These are phyloP conservation scores for Pichia sp. DNA, from an alignment of 1,139 yeast species.

Conservation along the genomic window DNA sequence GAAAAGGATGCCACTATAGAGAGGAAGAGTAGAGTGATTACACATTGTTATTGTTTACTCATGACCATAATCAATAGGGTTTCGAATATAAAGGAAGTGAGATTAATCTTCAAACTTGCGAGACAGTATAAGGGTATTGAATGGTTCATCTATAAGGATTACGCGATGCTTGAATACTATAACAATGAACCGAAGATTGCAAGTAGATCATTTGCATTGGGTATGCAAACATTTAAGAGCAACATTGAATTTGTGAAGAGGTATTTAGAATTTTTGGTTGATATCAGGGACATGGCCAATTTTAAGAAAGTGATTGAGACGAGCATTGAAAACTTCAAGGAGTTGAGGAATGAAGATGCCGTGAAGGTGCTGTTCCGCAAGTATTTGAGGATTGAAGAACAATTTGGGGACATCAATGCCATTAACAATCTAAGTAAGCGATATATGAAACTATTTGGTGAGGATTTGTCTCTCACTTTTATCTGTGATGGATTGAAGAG, in stretches of 20 bases:
- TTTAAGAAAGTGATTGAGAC: slow-evolving; percentile 79
- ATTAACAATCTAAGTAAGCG: slow-evolving; percentile 61
- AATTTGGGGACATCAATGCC: slow-evolving; percentile 62
- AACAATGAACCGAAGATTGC: slow-evolving; percentile 61
- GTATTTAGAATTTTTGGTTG: slow-evolving; percentile 68
- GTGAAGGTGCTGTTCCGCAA: slow-evolving; percentile 41
- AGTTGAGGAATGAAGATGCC: slow-evolving; percentile 35
- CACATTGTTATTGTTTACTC: slow-evolving; percentile 46
- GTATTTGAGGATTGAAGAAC: slow-evolving; percentile 39
- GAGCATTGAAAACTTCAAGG: slow-evolving; percentile 38
- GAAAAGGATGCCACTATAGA: slow-evolving; percentile 30
- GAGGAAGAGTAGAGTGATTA: slow-evolving; percentile 31
- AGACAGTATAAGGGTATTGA: slow-evolving; percentile 50
- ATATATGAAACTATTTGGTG: slow-evolving; percentile 48
- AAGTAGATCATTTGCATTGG: slow-evolving; percentile 71
- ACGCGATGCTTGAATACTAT: slow-evolving; percentile 76
- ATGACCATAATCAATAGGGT: slow-evolving; percentile 57
- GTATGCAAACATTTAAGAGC: slow-evolving; percentile 47
- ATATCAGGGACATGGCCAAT: slow-evolving; percentile 69
- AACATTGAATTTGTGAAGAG: slow-evolving; percentile 59
- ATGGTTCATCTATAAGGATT: slow-evolving; percentile 71
- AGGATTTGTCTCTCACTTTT: too few species aligned
- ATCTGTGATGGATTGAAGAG: too few species aligned
- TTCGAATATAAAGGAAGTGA: slow-evolving; percentile 65
- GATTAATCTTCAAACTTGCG: slow-evolving; percentile 58